A percentile compares a stretch with the other conserved stretches of the same genome.
These are phyloP conservation scores for Fraxinus cuspidata DNA, from an alignment of 257 asterid species.

Conservation along the genomic window DNA sequence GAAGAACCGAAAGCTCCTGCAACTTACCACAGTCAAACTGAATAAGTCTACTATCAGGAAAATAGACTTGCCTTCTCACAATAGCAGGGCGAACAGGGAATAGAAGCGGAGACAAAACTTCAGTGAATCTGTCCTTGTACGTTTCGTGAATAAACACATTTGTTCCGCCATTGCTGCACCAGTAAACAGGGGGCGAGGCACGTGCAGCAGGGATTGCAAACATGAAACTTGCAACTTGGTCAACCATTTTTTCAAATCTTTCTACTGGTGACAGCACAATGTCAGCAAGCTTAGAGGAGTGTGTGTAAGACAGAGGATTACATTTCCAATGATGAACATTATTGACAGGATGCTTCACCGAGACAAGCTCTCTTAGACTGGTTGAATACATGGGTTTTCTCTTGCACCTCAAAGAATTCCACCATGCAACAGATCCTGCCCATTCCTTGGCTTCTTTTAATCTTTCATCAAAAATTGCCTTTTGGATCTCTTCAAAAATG, in stretches of 20 bases:
- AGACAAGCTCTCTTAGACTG: constrained; percentile 71
- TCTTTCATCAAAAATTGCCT: constrained; percentile 62
- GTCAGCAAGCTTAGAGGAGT: constrained; percentile 77
- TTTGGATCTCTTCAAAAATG: constrained; percentile 76
- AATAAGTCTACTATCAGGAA: constrained; percentile 97
- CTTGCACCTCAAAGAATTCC: constrained; percentile 92
- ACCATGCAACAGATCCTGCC: constrained; percentile 80
- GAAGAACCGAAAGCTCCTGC: constrained; percentile 89
- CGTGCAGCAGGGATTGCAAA: constrained; percentile 99
- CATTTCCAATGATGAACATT: constrained; percentile 55
- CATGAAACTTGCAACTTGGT: constrained; percentile 91
- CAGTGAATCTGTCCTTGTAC: constrained; percentile 57
- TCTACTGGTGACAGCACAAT: constrained; percentile 80
- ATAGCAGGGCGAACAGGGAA: constrained; percentile 95
- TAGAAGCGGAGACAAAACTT: constrained; percentile 63
- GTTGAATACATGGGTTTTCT: constrained; percentile 78
- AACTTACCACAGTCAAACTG: constrained; percentile 98
- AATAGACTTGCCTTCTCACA: constrained; percentile 95
- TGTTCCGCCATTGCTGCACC: constrained; percentile 83
- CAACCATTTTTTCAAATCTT: constrained; percentile 66
- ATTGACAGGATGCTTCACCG: constrained; percentile 62
- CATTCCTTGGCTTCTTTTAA: constrained; percentile 74
- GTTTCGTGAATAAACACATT: constrained; percentile 62
- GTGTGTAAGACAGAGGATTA: constrained; percentile 54
- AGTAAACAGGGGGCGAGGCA: constrained; percentile 83